Percentiles rank a stretch among this genome's conserved stretches.
These are phyloP conservation scores for Aspergillus incahuasiensis DNA, from an alignment of 495 filamentous ascomycete species.

Conservation along the genomic window DNA sequence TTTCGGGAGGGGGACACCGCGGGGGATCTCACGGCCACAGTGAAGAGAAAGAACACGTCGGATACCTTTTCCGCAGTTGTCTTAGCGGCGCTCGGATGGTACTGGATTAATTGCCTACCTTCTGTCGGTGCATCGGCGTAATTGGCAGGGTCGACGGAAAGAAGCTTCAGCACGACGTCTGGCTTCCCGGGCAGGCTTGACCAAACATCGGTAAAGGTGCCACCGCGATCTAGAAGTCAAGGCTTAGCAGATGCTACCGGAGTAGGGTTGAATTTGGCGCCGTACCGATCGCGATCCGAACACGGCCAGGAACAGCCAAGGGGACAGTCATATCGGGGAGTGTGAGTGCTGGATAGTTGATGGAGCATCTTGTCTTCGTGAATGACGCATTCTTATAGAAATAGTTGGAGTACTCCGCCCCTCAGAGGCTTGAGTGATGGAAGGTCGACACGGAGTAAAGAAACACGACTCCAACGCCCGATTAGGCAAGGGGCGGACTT, in stretches of 20 bases:
- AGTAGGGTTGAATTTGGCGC: not conserved
- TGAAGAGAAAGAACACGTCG: conserved; percentile 1
- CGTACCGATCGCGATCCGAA: conserved; percentile 1
- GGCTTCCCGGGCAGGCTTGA: conserved; percentile 34
- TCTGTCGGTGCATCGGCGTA: conserved; percentile 76
- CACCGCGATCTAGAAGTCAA: conserved; percentile 17
- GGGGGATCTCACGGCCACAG: not conserved
- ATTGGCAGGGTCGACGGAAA: conserved; percentile 73
- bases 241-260: not conserved
- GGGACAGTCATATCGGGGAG: not conserved
- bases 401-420: not conserved
- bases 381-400: not conserved
- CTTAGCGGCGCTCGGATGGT: not conserved
- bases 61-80: not conserved
- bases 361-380: not conserved
- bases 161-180: conserved; percentile 65
- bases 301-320: not conserved
- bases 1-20: conserved; percentile 21
- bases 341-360: not conserved
- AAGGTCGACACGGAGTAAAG: not conserved
- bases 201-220: conserved; percentile 26
- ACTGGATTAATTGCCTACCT: conserved; percentile 47
- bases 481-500: too few species aligned
- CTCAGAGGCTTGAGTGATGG: not conserved
- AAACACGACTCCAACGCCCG: too few species aligned